phyloP scores from a whole-genome alignment of 1,284 basidiomycete species.

The Cryptococcus jaspeensis region DNA sequence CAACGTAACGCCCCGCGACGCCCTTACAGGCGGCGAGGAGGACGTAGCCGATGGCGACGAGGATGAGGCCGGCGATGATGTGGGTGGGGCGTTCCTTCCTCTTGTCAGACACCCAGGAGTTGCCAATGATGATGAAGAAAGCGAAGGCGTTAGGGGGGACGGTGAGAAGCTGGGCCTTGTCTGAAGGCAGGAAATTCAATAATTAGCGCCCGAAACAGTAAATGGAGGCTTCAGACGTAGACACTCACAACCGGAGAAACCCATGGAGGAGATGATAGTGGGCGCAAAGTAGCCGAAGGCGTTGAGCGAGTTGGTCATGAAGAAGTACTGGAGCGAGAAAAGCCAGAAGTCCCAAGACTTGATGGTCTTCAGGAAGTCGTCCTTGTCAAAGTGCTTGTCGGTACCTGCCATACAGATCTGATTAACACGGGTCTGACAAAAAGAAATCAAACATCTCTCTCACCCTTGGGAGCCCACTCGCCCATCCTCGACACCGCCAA shows the following conservation, averaged over 20 bases:
- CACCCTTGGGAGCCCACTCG: slow-evolving; percentile 60
- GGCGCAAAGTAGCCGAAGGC: slow-evolving; percentile 62
- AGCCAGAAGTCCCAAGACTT: slow-evolving; percentile 35
- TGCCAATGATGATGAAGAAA: slow-evolving; percentile 60
- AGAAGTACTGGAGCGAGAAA: slow-evolving; percentile 64
- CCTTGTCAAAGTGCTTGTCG: slow-evolving; percentile 41
- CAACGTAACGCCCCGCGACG: slow-evolving; percentile 31
- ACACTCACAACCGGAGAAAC: slow-evolving; percentile 49
- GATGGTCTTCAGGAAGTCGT: slow-evolving; percentile 27
- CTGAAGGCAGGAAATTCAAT: slow-evolving; percentile 20
- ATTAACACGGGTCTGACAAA: no score
- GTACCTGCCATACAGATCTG: slow-evolving; percentile 5
- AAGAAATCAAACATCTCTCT: neutral
- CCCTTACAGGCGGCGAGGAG: slow-evolving; percentile 29
- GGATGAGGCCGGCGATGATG: slow-evolving; percentile 25
- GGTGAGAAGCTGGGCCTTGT: slow-evolving; percentile 58
- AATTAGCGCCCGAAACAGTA: neutral
- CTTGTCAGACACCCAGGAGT: slow-evolving; percentile 67
- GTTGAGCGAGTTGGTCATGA: slow-evolving; percentile 55
- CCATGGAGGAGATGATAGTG: slow-evolving; percentile 65
- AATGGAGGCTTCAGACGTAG: no score
- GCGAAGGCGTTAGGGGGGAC: slow-evolving; percentile 77
- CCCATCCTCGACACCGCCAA: slow-evolving; percentile 71
- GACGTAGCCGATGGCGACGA: slow-evolving; percentile 33
- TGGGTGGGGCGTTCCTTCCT: slow-evolving; percentile 27